Percentiles rank a stretch among this genome's conserved stretches.
Evolutionary conservation across 2,329 filamentous ascomycete genomes (phyloP).

Genomic region (Daldinia eschscholtzii): DNA sequence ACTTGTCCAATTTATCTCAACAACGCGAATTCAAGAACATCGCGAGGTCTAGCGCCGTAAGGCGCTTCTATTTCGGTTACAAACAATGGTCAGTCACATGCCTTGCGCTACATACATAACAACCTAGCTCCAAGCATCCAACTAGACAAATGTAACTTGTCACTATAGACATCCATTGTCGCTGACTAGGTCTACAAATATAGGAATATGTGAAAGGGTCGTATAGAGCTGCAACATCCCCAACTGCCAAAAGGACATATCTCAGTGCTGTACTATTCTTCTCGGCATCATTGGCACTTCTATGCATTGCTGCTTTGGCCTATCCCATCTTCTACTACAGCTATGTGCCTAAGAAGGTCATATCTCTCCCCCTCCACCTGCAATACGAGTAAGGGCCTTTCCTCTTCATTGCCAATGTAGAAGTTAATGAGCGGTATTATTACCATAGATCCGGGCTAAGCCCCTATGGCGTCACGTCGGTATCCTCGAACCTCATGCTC

Average conservation of each 20-base stretch:
- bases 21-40: constrained; percentile 1
- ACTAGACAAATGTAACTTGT: not conserved
- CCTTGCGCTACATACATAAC: constrained; percentile 2
- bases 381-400: constrained; percentile 66
- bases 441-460: constrained; percentile 60
- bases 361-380: constrained; percentile 65
- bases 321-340: constrained; percentile 68
- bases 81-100: constrained; percentile 41
- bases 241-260: constrained; percentile 63
- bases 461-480: constrained; percentile 64
- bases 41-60: constrained; percentile 25
- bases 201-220: constrained; percentile 50
- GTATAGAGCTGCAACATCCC: constrained; percentile 61
- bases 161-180: not conserved
- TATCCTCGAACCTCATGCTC: constrained; percentile 69
- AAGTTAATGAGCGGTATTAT: constrained; percentile 6
- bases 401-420: not conserved
- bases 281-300: constrained; percentile 58
- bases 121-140: not conserved
- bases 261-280: constrained; percentile 62
- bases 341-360: constrained; percentile 68
- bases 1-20: constrained; percentile 4
- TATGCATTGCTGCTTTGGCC: constrained; percentile 62
- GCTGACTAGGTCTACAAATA: constrained; percentile 5
- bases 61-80: constrained; percentile 28